Evolutionary conservation across 805 yeast species (phyloP).

Genomic region (Candida ovalis): DNA sequence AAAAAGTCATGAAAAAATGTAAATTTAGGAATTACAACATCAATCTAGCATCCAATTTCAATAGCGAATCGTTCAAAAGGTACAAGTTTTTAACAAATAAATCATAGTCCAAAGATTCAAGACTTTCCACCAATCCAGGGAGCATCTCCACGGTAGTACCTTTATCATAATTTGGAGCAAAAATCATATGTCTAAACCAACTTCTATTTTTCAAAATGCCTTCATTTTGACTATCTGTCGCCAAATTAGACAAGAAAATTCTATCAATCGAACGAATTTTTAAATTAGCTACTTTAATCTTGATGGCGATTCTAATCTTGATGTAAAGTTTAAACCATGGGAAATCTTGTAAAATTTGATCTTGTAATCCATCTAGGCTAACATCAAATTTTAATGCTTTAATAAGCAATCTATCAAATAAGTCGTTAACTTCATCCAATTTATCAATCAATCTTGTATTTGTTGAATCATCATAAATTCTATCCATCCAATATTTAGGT

Average conservation of each 20-base stretch:
- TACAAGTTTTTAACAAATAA: slow-evolving; percentile 16
- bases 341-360: slow-evolving; percentile 55
- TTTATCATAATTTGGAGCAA: slow-evolving; percentile 52
- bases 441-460: slow-evolving; percentile 24
- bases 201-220: slow-evolving; percentile 45
- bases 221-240: slow-evolving; percentile 16
- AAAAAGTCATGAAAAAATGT: neutral
- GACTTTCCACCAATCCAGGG: slow-evolving; percentile 58
- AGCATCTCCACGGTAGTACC: slow-evolving; percentile 51
- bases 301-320: slow-evolving; percentile 57
- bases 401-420: slow-evolving; percentile 9
- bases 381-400: slow-evolving; percentile 19
- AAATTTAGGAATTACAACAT: neutral
- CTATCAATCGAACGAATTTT: slow-evolving; percentile 54
- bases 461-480: slow-evolving; percentile 11
- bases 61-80: slow-evolving; percentile 7
- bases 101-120: slow-evolving; percentile 43
- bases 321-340: slow-evolving; percentile 71
- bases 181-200: slow-evolving; percentile 64
- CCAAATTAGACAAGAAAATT: slow-evolving; percentile 38
- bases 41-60: slow-evolving; percentile 12
- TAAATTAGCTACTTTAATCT: slow-evolving; percentile 50
- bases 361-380: slow-evolving; percentile 36
- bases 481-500: slow-evolving; percentile 30
- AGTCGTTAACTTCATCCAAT: slow-evolving; percentile 6